Percentiles rank a stretch among this genome's conserved stretches.
These are phyloP conservation scores for Penicillium concentricum DNA, from an alignment of 2,329 filamentous ascomycete species.

Conservation along the genomic window DNA sequence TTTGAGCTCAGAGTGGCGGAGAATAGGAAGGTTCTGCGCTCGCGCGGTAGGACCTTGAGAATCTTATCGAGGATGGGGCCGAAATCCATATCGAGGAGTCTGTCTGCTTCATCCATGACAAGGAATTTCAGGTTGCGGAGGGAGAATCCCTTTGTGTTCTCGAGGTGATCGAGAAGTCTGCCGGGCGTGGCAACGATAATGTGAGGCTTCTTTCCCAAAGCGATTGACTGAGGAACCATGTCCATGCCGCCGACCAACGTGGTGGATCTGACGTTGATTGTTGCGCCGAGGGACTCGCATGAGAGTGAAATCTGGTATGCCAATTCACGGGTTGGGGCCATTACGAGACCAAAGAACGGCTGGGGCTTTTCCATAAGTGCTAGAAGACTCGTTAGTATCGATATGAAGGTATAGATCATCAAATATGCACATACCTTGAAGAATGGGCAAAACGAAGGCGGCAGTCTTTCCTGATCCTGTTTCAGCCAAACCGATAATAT, in stretches of 20 bases:
- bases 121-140: conserved; percentile 78
- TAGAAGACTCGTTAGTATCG: conserved; percentile 7
- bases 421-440: conserved; percentile 40
- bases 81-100: conserved; percentile 90
- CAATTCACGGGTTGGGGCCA: conserved; percentile 90
- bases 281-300: conserved; percentile 81
- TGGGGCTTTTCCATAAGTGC: conserved; percentile 85
- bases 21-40: conserved; percentile 81
- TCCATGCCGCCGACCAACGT: conserved; percentile 92
- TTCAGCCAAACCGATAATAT: conserved; percentile 91
- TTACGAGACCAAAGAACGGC: conserved; percentile 79
- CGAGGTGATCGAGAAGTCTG: conserved; percentile 83
- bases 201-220: conserved; percentile 93
- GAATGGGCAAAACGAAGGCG: conserved; percentile 87
- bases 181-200: conserved; percentile 91
- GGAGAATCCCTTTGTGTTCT: conserved; percentile 96
- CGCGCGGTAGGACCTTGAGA: conserved; percentile 78
- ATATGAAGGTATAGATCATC: neutral
- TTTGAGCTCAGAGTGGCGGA: conserved; percentile 93
- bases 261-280: conserved; percentile 83
- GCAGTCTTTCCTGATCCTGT: conserved; percentile 96
- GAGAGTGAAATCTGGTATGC: conserved; percentile 86
- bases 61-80: conserved; percentile 91
- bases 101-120: conserved; percentile 63
- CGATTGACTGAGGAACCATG: conserved; percentile 88